Evolutionary conservation across 1,139 yeast genomes (phyloP), one percentile per base, ranked within the genome.

Genomic region (Hyphopichia buzzinii): DNA sequence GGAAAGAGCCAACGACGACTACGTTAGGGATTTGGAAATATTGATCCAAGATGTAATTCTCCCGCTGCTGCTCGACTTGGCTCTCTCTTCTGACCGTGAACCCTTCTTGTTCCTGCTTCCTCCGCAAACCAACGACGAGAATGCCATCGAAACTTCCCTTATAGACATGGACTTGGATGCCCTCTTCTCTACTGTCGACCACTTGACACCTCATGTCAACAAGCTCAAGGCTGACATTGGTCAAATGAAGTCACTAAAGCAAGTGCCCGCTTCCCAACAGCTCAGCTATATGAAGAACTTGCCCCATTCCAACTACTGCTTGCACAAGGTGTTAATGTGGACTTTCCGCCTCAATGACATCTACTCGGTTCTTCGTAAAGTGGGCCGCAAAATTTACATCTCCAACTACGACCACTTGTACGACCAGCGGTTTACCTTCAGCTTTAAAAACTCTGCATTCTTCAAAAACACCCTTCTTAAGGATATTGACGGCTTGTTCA

Each of bases 261-360:
- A 35, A 36, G 35, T 39, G 19, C 41, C 47, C 8, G 38, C 41
- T 7, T 10, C 26, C 8, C 40, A 38, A 22, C 39, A 37, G 15
- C 35, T 38, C 17, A 37, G 33, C 31, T 45, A 34, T 31, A 35
- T 46, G 35, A 48, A 45, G 8, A 33, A 43, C 3, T 31, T 53
- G 19, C 51, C 55, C 0, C 50, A 59, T 35, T 59, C 65, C 54
- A 55, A 59, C 14, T 67, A 60, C 44, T 59, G 78, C 0, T 52
- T 77, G 37, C 84, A 79, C 47, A 62, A 73, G 41, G 57, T 77
- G 5, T 65, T 76, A 42, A 63, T 78, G 13, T 49, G 68, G 32
- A 66, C 74, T 3, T 49, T 72, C 29, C 57, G 77, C 37, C 48
- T 75, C 17, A 70, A 74, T 38, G 81, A 76, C 35, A 43, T 74